Conservation (phyloP, 495 filamentous ascomycete species). For the Xylaria longipes region DNA sequence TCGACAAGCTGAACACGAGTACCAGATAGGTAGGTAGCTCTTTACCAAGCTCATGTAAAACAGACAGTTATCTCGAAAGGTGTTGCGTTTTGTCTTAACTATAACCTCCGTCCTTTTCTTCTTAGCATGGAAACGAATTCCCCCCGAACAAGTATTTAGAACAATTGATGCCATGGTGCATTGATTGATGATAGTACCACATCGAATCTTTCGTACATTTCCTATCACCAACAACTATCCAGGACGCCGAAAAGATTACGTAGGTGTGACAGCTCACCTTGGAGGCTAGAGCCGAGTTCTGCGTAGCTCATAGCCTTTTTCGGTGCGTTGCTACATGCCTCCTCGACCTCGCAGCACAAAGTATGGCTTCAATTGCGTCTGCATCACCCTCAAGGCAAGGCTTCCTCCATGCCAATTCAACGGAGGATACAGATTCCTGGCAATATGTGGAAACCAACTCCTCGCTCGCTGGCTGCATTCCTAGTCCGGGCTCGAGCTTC, state of each 20-base stretch:
- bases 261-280: not conserved
- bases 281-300: not conserved
- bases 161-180: not conserved
- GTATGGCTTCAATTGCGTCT: conserved; percentile 33
- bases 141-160: not conserved
- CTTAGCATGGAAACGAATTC: not conserved
- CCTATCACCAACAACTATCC: not conserved
- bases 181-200: not conserved
- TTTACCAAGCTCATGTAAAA: conserved; percentile 10
- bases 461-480: conserved; percentile 44
- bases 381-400: conserved; percentile 35
- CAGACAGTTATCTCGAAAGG: not conserved
- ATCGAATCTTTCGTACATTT: not conserved
- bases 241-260: not conserved
- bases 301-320: conserved; percentile 1
- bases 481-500: conserved; percentile 52
- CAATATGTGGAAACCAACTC: conserved; percentile 39
- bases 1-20: conserved; percentile 14
- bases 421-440: conserved; percentile 42
- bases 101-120: not conserved
- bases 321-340: not conserved
- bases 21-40: conserved; percentile 1
- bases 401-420: conserved; percentile 37
- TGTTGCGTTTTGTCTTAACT: not conserved
- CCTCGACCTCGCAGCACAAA: conserved; percentile 4